phyloP scores from a whole-genome alignment of 225 moss, liverwort and hornwort species.

The Sphagnum tenellum region DNA sequence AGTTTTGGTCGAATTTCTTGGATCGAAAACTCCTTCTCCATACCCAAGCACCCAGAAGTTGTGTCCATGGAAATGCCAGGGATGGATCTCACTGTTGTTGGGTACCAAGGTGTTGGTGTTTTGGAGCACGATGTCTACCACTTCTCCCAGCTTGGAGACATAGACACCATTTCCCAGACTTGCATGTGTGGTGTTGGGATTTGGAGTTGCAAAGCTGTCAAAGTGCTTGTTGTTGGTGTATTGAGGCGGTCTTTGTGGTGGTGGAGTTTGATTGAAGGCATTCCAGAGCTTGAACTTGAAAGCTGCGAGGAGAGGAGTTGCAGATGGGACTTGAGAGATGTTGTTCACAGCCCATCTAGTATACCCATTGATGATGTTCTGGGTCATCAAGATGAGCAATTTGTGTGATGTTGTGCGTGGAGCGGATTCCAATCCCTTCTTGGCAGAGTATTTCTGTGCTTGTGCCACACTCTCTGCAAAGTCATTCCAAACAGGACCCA shows the following conservation, averaged over 20 bases:
- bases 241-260: constrained; percentile 13
- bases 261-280: constrained; percentile 15
- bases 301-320: constrained; percentile 37
- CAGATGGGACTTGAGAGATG: constrained; percentile 26
- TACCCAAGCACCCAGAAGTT: constrained; percentile 47
- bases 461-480: constrained; percentile 2
- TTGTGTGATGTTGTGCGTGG: constrained; percentile 19
- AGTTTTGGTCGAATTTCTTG: constrained; percentile 3
- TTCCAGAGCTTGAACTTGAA: constrained; percentile 22
- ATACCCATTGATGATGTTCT: constrained; percentile 39
- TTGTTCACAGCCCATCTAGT: constrained; percentile 68
- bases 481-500: too few relatives aligned
- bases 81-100: constrained; percentile 49
- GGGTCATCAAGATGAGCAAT: constrained; percentile 38
- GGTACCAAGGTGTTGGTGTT: constrained; percentile 18
- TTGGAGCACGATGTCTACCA: constrained; percentile 53
- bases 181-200: constrained; percentile 18
- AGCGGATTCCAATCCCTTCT: background rate
- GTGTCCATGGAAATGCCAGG: constrained; percentile 61
- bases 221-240: constrained; percentile 4
- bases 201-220: constrained; percentile 21
- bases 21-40: constrained; percentile 31
- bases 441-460: constrained; percentile 19
- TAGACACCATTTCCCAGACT: constrained; percentile 19
- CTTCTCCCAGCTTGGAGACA: constrained; percentile 17